Conservation (phyloP, 1,139 yeast species). For the Sugiyamaella sp. region DNA sequence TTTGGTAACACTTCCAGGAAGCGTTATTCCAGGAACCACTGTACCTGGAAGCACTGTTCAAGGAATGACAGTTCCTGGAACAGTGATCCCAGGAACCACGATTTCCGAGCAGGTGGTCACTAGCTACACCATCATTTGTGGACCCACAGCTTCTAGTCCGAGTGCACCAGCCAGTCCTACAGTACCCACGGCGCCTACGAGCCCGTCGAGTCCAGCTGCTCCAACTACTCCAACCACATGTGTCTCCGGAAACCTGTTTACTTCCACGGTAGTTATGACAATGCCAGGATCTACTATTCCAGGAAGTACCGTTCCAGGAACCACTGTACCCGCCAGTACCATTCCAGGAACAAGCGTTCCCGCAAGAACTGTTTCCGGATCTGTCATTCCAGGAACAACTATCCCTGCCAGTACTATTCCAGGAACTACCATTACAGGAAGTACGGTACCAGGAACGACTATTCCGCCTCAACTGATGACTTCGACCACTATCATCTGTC, state of each 20-base stretch:
- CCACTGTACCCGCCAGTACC: background rate
- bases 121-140: slow-evolving; percentile 1
- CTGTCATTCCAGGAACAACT: slow-evolving; percentile 26
- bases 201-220: slow-evolving; percentile 1
- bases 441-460: slow-evolving; percentile 28
- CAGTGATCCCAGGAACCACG: slow-evolving; percentile 8
- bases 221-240: slow-evolving; percentile 5
- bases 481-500: slow-evolving; percentile 3
- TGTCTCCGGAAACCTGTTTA: background rate
- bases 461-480: slow-evolving; percentile 25
- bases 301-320: too few species aligned
- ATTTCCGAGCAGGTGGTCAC: slow-evolving; percentile 12
- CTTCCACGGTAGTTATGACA: background rate
- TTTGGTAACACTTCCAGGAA: background rate
- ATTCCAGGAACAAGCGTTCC: slow-evolving; percentile 16
- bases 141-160: background rate
- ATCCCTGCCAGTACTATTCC: slow-evolving; percentile 28
- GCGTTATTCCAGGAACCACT: slow-evolving; percentile 15
- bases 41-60: slow-evolving; percentile 16
- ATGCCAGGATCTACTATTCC: slow-evolving; percentile 22
- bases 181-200: slow-evolving; percentile 1
- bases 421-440: slow-evolving; percentile 25
- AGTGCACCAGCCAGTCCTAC: slow-evolving; percentile 6
- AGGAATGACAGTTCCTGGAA: slow-evolving; percentile 24
- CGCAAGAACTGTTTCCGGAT: slow-evolving; percentile 19